A percentile compares a stretch with the other conserved stretches of the same genome.
phyloP scores from a whole-genome alignment of 371 early-diverging fungal genomes.

The Mucor indicus region DNA sequence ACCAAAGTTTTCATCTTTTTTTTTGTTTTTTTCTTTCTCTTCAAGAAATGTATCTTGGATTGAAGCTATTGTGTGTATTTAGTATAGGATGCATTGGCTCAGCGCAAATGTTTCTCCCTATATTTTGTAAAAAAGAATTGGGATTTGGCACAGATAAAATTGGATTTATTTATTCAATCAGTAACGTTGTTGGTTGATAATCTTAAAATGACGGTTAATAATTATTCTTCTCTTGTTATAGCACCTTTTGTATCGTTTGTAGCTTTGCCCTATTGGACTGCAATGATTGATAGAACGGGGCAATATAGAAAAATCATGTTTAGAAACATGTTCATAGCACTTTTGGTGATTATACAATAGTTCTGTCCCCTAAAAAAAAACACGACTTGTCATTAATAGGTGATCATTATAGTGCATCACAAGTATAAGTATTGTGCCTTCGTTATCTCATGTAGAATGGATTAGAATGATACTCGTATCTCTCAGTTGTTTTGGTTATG shows the following conservation, averaged over 20 bases:
- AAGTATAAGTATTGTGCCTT: constrained; percentile 28
- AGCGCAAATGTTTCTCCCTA: constrained; percentile 34
- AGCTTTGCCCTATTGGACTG: constrained; percentile 38
- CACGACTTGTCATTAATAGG: not conserved
- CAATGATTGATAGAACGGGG: constrained; percentile 22
- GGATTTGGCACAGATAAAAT: constrained; percentile 33
- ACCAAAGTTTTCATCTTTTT: no score
- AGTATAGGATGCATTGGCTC: constrained; percentile 38
- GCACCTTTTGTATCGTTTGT: constrained; percentile 38
- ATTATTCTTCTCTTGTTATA: not conserved
- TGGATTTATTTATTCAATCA: constrained; percentile 35
- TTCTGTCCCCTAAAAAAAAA: no score
- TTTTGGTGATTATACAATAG: constrained; percentile 17
- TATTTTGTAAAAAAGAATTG: constrained; percentile 31
- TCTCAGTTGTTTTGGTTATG: constrained; percentile 31
- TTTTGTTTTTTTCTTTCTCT: no score
- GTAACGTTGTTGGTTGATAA: constrained; percentile 8
- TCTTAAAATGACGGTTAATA: not conserved
- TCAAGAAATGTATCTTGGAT: constrained; percentile 22
- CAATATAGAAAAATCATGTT: constrained; percentile 29
- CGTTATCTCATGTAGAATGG: constrained; percentile 10
- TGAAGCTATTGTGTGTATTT: constrained; percentile 33
- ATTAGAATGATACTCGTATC: constrained; percentile 18
- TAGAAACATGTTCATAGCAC: constrained; percentile 29
- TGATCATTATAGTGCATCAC: constrained; percentile 15